Conservation (phyloP, 139 green algal species). For the Chlamydomonas eustigma region DNA sequence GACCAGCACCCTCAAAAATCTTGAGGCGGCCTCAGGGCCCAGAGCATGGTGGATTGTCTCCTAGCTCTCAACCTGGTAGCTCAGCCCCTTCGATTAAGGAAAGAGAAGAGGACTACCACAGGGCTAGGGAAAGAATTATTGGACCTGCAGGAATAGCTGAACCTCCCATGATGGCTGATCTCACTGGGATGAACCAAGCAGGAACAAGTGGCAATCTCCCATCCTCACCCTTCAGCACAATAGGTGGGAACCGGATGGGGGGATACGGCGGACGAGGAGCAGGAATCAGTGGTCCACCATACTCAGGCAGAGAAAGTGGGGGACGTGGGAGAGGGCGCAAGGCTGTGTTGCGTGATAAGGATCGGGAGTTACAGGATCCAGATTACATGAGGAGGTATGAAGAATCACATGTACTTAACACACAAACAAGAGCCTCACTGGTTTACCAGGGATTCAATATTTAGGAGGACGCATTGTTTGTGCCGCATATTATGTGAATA, state of each 20-base stretch:
- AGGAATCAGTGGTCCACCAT: not conserved
- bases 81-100: slow-evolving; percentile 20
- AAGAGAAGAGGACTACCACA: slow-evolving; percentile 24
- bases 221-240: too few relatives aligned
- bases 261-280: not conserved
- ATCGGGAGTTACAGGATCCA: slow-evolving; percentile 25
- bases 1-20: slow-evolving; percentile 13
- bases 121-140: slow-evolving; percentile 20
- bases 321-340: slow-evolving; percentile 23
- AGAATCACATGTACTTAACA: too few relatives aligned
- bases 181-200: too few relatives aligned
- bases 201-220: too few relatives aligned
- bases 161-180: too few relatives aligned
- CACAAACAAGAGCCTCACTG: too few relatives aligned
- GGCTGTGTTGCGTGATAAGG: slow-evolving; percentile 32
- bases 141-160: not conserved
- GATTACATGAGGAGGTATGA: slow-evolving; percentile 24
- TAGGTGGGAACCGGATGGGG: too few relatives aligned
- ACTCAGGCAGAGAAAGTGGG: not conserved
- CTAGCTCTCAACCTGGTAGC: slow-evolving; percentile 5
- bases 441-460: too few relatives aligned
- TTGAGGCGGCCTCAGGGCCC: not conserved
- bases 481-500: too few relatives aligned
- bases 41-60: not conserved
- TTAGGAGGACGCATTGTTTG: too few relatives aligned